Conservation (phyloP, 1,284 basidiomycete species). For the Cryptococcus sp. region DNA sequence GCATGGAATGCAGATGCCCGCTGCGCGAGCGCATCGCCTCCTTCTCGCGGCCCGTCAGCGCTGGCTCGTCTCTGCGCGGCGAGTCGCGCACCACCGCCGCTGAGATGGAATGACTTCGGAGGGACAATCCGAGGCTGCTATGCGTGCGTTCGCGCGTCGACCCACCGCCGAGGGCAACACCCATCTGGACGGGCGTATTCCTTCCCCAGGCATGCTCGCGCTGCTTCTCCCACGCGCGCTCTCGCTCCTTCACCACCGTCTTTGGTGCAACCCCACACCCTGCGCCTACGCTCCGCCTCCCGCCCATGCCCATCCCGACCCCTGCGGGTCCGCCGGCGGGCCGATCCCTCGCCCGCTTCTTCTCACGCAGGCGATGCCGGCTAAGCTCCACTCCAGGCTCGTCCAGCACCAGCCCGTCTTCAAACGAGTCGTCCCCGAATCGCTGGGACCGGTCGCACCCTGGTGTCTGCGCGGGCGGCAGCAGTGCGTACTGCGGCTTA, state of each 20-base stretch:
- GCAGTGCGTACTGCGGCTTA: constrained; percentile 31
- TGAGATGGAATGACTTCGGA: constrained; percentile 28
- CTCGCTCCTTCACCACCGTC: constrained; percentile 15
- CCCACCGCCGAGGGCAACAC: not conserved
- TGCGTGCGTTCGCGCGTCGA: constrained; percentile 10
- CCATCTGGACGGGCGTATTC: constrained; percentile 10
- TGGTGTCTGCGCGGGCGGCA: not conserved
- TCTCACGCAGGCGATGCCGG: constrained; percentile 30
- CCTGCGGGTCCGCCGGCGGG: not conserved
- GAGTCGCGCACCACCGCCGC: constrained; percentile 6
- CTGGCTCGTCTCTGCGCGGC: constrained; percentile 2
- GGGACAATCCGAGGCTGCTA: constrained; percentile 12
- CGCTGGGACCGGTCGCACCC: not conserved
- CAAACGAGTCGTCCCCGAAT: constrained; percentile 40
- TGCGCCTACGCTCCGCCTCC: not conserved
- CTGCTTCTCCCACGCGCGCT: constrained; percentile 28
- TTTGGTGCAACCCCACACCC: constrained; percentile 3
- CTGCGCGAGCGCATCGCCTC: constrained; percentile 18
- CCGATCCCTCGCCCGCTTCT: constrained; percentile 18
- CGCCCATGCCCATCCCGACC: no score
- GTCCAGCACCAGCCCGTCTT: constrained; percentile 47
- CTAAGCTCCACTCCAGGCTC: constrained; percentile 40
- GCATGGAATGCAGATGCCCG: constrained; percentile 13
- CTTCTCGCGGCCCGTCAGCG: constrained; percentile 14
- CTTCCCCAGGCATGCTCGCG: constrained; percentile 30